Evolutionary conservation across 2,329 filamentous ascomycete genomes (phyloP), one percentile per base, ranked within the genome.

Genomic region (Diplodia seriata): DNA sequence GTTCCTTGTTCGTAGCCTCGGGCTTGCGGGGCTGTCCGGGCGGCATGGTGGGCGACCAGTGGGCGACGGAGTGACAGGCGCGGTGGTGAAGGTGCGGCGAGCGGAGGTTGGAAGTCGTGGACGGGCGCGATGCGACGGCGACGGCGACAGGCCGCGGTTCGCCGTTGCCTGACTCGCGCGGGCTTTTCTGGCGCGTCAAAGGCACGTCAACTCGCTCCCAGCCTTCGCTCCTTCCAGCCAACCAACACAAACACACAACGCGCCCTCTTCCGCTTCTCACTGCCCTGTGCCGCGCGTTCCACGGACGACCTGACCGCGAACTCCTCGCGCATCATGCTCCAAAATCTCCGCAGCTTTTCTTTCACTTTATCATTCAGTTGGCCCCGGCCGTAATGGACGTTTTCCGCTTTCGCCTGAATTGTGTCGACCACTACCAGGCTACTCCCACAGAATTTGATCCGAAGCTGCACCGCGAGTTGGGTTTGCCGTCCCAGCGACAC

Each of bases 381-480:
- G 64, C 40, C 43, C 33, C 50, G 12, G 50, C 66, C 73, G 72
- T 73, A 74, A 89, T 89, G 90, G 90, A 93, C 75, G 84, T 87
- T 73, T 98, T 99, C 81, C 91, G 92, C 73, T 89, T 99, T 77
- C 91, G 94, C 74, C 84, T 99, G 76, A 97, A 99, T 78, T 97
- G 93, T 82, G 90, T 99, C 81, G 95, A 99, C 80, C 90, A 95
- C 78, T 99, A 98, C 79, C 93, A 97, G 81, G 87, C 90, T 50
- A 84, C 84, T 12, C 91, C 93, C 20, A 91, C 93, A 62, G 85
- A 86, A 72, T 90, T 95, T 77, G 94, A 98, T 79, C 93, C 94
- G 70, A 85, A 88, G 70, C 85, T 97, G 71, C 88, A 90, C 70
- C 88, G 87, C 72, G 86, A 88, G 76, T 81, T 88, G 71, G 86